phyloP scores from a whole-genome alignment of 345 rosid genomes.

The Hypericum perforatum region DNA sequence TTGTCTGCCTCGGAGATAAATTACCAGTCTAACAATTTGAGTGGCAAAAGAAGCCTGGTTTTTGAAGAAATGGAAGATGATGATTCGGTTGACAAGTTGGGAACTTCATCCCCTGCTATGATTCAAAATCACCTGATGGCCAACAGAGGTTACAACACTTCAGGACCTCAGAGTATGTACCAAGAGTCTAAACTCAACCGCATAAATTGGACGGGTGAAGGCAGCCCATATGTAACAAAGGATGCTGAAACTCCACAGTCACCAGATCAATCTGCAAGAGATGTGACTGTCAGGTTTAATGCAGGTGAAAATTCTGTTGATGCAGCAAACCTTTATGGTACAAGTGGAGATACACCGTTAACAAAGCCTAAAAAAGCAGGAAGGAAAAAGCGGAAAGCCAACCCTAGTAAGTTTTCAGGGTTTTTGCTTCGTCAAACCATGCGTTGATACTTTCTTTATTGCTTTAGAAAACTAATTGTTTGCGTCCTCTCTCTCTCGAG shows the following conservation, averaged over 20 bases:
- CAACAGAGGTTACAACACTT: slow-evolving; percentile 7
- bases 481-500: too few relatives aligned
- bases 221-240: slow-evolving; percentile 18
- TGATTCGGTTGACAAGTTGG: slow-evolving; percentile 29
- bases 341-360: not conserved
- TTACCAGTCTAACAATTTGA: slow-evolving; percentile 36
- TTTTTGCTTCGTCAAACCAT: slow-evolving; percentile 1
- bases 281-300: slow-evolving; percentile 14
- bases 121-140: slow-evolving; percentile 12
- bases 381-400: slow-evolving; percentile 38
- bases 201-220: slow-evolving; percentile 33
- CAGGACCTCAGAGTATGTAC: slow-evolving; percentile 48
- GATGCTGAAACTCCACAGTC: slow-evolving; percentile 19
- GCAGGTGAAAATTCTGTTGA: slow-evolving; percentile 6
- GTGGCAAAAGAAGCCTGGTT: slow-evolving; percentile 44
- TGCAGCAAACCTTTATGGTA: not conserved
- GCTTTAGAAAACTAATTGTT: too few relatives aligned
- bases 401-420: slow-evolving; percentile 46
- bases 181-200: slow-evolving; percentile 20
- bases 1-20: slow-evolving; percentile 60
- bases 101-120: slow-evolving; percentile 10
- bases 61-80: slow-evolving; percentile 72
- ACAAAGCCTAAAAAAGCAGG: slow-evolving; percentile 38
- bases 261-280: slow-evolving; percentile 14
- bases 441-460: not conserved